Evolutionary conservation across 306 rosid genomes (phyloP).

Genomic region (Benincasa hispida): DNA sequence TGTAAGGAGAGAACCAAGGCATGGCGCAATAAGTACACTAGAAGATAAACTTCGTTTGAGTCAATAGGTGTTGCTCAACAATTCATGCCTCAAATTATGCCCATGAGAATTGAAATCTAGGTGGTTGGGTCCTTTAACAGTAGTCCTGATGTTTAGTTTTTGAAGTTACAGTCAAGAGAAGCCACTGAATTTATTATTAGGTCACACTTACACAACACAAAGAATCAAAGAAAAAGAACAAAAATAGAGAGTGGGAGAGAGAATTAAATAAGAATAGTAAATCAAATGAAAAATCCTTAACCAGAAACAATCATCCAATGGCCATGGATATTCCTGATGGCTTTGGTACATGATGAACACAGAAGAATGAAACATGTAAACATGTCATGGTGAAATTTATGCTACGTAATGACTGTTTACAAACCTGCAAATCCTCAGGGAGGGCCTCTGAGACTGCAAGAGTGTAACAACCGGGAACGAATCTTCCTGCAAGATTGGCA

Average conservation of each 20-base stretch:
- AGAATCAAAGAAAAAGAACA: background rate
- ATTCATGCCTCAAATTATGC: no score
- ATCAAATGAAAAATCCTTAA: background rate
- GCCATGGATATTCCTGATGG: background rate
- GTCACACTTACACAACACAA: background rate
- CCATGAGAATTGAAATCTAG: no score
- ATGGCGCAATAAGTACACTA: no score
- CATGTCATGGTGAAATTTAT: background rate
- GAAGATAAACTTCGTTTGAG: no score
- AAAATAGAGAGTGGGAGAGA: background rate
- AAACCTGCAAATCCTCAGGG: conserved; percentile 87
- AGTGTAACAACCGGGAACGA: conserved; percentile 82
- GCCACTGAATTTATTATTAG: background rate
- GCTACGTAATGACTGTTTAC: background rate
- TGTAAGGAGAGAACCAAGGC: no score
- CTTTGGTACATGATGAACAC: background rate
- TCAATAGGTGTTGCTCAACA: no score
- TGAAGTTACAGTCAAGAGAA: background rate
- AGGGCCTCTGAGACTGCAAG: conserved; percentile 97
- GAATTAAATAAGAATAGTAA: background rate
- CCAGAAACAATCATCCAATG: background rate
- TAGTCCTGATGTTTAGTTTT: background rate
- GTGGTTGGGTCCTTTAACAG: no score
- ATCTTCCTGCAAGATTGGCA: conserved; percentile 40
- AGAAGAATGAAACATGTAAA: background rate